A percentile compares a stretch with the other conserved stretches of the same genome.
Evolutionary conservation across 2,329 filamentous ascomycete species (phyloP).

Genomic region (Beauveria sp.): DNA sequence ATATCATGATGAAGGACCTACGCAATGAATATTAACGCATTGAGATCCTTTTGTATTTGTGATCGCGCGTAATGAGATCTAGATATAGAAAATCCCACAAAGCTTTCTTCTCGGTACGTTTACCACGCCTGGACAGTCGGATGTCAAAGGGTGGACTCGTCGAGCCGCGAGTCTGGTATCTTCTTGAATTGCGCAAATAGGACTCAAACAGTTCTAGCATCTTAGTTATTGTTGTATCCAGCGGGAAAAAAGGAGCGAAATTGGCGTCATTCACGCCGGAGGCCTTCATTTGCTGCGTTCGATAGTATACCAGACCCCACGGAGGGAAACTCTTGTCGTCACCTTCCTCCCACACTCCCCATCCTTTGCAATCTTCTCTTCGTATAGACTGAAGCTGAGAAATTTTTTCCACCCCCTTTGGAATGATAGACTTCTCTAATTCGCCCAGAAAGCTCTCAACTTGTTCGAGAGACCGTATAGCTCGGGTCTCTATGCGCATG

Average conservation of each 20-base stretch:
- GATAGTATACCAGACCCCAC: neutral
- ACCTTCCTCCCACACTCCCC: neutral
- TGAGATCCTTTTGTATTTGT: neutral
- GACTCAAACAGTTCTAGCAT: neutral
- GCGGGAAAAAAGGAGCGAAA: neutral
- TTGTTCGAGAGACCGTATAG: neutral
- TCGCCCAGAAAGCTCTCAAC: neutral
- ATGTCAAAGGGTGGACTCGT: neutral
- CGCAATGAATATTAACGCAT: neutral
- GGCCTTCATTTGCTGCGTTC: neutral
- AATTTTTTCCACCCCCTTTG: neutral
- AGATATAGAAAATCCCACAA: slow-evolving; percentile 1
- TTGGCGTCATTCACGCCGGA: neutral
- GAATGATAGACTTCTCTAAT: neutral
- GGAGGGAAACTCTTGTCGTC: neutral
- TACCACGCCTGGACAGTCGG: neutral
- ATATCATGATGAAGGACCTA: neutral
- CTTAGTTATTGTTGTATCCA: neutral
- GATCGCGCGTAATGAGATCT: neutral
- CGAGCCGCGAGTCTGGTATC: neutral
- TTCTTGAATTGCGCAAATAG: neutral
- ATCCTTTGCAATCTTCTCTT: neutral
- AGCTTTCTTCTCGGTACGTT: neutral
- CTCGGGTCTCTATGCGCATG: neutral
- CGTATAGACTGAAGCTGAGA: neutral